Conservation (phyloP, 2,329 filamentous ascomycete species). For the Coleophoma cylindrospora region DNA sequence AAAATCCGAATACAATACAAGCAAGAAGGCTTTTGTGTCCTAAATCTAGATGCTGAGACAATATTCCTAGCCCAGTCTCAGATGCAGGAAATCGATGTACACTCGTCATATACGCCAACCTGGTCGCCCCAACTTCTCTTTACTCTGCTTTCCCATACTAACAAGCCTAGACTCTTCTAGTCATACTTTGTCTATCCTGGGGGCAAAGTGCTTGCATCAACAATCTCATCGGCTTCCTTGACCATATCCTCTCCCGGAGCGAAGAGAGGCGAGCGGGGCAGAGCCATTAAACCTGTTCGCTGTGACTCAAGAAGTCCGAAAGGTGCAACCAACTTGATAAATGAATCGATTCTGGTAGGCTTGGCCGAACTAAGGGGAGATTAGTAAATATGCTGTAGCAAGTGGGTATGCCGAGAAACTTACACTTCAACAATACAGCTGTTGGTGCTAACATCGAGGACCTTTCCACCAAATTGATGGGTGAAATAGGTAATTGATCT, state of each 20-base stretch:
- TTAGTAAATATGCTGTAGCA: slow-evolving; percentile 9
- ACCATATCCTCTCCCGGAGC: slow-evolving; percentile 63
- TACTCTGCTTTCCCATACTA: slow-evolving; percentile 87
- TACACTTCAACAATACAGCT: slow-evolving; percentile 98
- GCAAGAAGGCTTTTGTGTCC: not conserved
- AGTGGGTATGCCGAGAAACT: slow-evolving; percentile 32
- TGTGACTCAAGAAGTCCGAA: slow-evolving; percentile 97
- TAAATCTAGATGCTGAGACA: no score
- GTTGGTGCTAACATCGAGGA: slow-evolving; percentile 95
- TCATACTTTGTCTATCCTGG: slow-evolving; percentile 49
- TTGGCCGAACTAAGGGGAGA: slow-evolving; percentile 62
- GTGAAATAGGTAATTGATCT: slow-evolving; percentile 94
- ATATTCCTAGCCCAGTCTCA: no score
- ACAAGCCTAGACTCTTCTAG: slow-evolving; percentile 88
- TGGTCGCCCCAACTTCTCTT: not conserved
- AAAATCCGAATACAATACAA: not conserved
- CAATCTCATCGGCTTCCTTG: slow-evolving; percentile 91
- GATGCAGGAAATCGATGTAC: no score
- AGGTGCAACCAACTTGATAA: slow-evolving; percentile 89
- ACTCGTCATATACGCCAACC: not conserved
- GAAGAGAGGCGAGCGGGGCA: slow-evolving; percentile 86
- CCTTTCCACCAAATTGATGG: slow-evolving; percentile 96
- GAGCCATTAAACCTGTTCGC: slow-evolving; percentile 91
- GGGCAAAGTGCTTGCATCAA: slow-evolving; percentile 89
- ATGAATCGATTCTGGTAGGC: slow-evolving; percentile 88